Evolutionary conservation across 306 rosid species (phyloP).

Genomic region (Sphenostylis stenocarpa): DNA sequence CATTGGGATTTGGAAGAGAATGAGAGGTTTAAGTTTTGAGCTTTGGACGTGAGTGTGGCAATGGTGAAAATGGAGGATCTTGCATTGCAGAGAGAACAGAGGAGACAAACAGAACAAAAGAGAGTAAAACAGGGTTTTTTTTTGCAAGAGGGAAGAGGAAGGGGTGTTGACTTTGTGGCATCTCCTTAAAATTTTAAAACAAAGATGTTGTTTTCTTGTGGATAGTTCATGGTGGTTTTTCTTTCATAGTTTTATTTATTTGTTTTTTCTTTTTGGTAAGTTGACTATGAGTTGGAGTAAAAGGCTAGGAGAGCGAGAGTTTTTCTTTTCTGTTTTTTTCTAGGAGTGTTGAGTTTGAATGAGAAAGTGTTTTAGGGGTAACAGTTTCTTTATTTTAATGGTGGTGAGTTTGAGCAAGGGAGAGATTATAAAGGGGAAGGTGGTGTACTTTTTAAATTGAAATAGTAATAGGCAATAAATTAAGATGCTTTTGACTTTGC

Average conservation of each 20-base stretch:
- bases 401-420: neutral
- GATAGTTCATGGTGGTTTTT: neutral
- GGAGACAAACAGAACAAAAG: neutral
- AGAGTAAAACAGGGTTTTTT: neutral
- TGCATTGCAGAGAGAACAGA: constrained; percentile 1
- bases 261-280: neutral
- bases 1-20: constrained; percentile 37
- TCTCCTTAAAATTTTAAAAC: neutral
- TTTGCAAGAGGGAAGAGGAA: neutral
- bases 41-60: constrained; percentile 4
- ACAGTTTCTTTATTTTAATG: neutral
- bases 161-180: constrained; percentile 55
- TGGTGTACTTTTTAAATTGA: neutral
- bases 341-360: neutral
- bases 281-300: constrained; percentile 30
- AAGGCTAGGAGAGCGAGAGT: neutral
- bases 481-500: constrained; percentile 29
- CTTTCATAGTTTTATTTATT: neutral
- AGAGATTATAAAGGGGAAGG: neutral
- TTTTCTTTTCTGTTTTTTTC: no score
- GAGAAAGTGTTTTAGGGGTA: neutral
- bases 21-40: neutral
- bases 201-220: neutral
- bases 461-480: constrained; percentile 4
- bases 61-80: neutral